Conservation (phyloP, 164 flowering plant species). For the Aristolochia californica region DNA sequence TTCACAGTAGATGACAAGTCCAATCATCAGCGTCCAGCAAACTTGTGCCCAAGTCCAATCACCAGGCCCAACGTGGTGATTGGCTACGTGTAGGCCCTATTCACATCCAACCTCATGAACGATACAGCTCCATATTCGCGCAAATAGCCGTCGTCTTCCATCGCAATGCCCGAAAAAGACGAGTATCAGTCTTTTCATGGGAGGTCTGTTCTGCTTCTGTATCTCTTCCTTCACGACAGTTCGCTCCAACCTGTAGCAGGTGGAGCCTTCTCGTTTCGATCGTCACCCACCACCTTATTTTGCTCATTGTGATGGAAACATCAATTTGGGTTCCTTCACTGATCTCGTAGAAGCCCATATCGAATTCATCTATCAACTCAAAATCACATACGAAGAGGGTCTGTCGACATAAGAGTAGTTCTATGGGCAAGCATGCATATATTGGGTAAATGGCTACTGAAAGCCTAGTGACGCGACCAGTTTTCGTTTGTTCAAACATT, state of each 20-base stretch:
- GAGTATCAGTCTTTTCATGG: slow-evolving; percentile 39
- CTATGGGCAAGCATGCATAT: too few relatives aligned
- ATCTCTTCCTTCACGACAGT: slow-evolving; percentile 66
- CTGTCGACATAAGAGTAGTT: slow-evolving; percentile 30
- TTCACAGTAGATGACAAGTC: too few relatives aligned
- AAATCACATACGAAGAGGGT: slow-evolving; percentile 39
- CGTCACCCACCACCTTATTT: slow-evolving; percentile 30
- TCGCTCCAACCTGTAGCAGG: slow-evolving; percentile 45
- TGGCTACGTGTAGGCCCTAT: too few relatives aligned
- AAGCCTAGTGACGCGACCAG: background rate
- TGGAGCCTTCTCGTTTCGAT: slow-evolving; percentile 31
- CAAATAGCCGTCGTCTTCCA: slow-evolving; percentile 44
- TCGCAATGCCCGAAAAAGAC: slow-evolving; percentile 37
- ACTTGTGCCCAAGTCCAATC: too few relatives aligned
- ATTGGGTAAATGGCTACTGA: background rate
- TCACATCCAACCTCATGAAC: too few relatives aligned
- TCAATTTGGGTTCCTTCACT: slow-evolving; percentile 48
- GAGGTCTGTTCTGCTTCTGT: slow-evolving; percentile 53
- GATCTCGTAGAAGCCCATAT: slow-evolving; percentile 65
- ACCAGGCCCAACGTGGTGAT: too few relatives aligned
- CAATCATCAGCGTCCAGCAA: too few relatives aligned
- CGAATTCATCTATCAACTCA: slow-evolving; percentile 67
- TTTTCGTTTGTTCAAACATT: too few relatives aligned
- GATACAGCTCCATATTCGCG: slow-evolving; percentile 51
- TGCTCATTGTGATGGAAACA: slow-evolving; percentile 26